phyloP scores from a whole-genome alignment of 495 filamentous ascomycete genomes.

The Penicillium robsamsonii region DNA sequence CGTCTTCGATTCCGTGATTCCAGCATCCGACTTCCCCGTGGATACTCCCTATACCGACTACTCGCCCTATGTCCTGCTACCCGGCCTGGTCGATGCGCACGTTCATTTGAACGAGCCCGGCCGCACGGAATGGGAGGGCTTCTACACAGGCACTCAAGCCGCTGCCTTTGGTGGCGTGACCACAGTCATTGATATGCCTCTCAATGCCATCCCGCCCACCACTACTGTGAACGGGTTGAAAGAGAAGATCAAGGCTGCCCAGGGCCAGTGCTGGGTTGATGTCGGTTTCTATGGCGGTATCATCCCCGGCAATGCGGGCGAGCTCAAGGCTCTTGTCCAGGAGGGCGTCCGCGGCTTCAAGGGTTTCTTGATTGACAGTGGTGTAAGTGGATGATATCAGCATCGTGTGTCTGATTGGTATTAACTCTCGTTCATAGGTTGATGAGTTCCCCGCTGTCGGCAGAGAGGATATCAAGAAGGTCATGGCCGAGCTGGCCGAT shows the following conservation, averaged over 20 bases:
- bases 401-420: slow-evolving; percentile 8
- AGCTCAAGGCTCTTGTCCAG: slow-evolving; percentile 77
- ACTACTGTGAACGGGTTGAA: slow-evolving; percentile 80
- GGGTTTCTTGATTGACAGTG: slow-evolving; percentile 95
- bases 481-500: slow-evolving; percentile 74
- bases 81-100: slow-evolving; percentile 93
- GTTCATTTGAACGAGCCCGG: slow-evolving; percentile 98
- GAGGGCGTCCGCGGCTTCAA: slow-evolving; percentile 94
- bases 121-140: slow-evolving; percentile 97
- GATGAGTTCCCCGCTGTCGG: slow-evolving; percentile 94
- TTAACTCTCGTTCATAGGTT: slow-evolving; percentile 53
- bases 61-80: slow-evolving; percentile 82
- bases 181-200: slow-evolving; percentile 97
- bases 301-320: slow-evolving; percentile 80
- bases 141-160: slow-evolving; percentile 87
- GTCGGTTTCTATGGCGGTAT: slow-evolving; percentile 98
- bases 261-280: slow-evolving; percentile 95
- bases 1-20: slow-evolving; percentile 70
- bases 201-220: slow-evolving; percentile 96
- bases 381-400: slow-evolving; percentile 57
- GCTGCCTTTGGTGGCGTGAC: slow-evolving; percentile 96
- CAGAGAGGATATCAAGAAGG: slow-evolving; percentile 70
- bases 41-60: slow-evolving; percentile 77
- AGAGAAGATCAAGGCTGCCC: slow-evolving; percentile 80
- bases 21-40: slow-evolving; percentile 65